Evolutionary conservation across 345 rosid genomes (phyloP).

Genomic region (Salix udensis): DNA sequence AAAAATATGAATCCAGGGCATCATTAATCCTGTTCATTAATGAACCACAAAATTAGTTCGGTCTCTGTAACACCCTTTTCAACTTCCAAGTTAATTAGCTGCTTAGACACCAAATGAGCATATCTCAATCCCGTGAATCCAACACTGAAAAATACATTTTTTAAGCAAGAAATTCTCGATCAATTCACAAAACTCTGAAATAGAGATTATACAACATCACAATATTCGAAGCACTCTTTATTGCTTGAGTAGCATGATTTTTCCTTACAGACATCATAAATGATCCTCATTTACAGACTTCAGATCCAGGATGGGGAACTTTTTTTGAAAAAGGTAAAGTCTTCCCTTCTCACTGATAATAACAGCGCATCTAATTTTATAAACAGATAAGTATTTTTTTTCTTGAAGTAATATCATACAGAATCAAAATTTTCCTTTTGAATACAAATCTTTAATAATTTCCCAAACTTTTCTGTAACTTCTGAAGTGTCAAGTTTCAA

Average conservation of each 20-base stretch:
- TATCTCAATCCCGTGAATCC: not conserved
- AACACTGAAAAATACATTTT: not conserved
- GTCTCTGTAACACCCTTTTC: not conserved
- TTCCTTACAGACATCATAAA: not conserved
- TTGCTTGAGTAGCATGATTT: not conserved
- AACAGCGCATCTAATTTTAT: not conserved
- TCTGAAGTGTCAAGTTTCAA: not conserved
- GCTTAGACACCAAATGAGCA: not conserved
- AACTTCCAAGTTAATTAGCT: not conserved
- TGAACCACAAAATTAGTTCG: not conserved
- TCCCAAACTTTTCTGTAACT: not conserved
- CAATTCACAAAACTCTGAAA: not conserved
- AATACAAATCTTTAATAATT: not conserved
- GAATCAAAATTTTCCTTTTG: not conserved
- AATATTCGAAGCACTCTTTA: not conserved
- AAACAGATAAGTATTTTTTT: not conserved
- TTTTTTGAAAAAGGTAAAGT: not conserved
- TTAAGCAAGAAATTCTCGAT: not conserved
- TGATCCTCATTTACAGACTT: not conserved
- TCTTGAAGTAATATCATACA: not conserved
- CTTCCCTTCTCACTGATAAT: not conserved
- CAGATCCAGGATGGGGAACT: not conserved
- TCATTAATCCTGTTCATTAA: slow-evolving; percentile 3
- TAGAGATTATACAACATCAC: not conserved
- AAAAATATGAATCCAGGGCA: not conserved